Evolutionary conservation across 2,329 filamentous ascomycete genomes (phyloP), one percentile per base, ranked within the genome.

Genomic region (Pyricularia grisea): DNA sequence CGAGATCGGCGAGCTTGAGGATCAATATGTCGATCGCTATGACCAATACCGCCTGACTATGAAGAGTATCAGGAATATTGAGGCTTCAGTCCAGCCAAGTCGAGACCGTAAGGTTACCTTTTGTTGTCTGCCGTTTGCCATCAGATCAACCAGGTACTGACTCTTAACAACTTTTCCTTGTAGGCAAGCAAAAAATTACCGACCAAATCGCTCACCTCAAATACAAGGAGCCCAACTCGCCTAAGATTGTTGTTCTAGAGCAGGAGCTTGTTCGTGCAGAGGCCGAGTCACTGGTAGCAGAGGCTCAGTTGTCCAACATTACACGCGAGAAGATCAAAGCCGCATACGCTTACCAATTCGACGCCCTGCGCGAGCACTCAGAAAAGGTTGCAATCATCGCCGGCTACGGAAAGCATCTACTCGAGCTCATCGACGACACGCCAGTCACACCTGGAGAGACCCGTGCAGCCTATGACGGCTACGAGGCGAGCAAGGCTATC

Each of bases 251-350:
- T 70, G 94, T 99, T 60, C 90, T 99, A 69, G 95, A 99, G 82
- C 95, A 99, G 81, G 95, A 99, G 81, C 92, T 99, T 70, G 95
- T 99, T 74, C 94, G 95, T 75, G 95, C 95, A 74, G 95, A 99
- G 81, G 95, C 95, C 75, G 95, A 99, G 81, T 98, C 95, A n/a
- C 89, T 99, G 17, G 95, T 99, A 69, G 95, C 95, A 72, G 95
- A 99, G 81, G 95, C 95, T 9, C 95, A 99, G 83, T 87, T 99
- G 68, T 97, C 94, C 78, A 99, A 99, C 86, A 99, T 99, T 77
- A 99, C 96, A 30, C 94, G 95, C 76, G 94, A 99, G 83, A 99
- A 99, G 87, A 90, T 99, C 78, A 99, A 99, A 88, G 92, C 94
- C 68, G 95, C 95, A 60, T 99, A 97, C 83, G 92, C 90, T 68